Base-by-base conservation (phyloP, 192 early-diverging fungal species). In the Mortierella alpina region DNA sequence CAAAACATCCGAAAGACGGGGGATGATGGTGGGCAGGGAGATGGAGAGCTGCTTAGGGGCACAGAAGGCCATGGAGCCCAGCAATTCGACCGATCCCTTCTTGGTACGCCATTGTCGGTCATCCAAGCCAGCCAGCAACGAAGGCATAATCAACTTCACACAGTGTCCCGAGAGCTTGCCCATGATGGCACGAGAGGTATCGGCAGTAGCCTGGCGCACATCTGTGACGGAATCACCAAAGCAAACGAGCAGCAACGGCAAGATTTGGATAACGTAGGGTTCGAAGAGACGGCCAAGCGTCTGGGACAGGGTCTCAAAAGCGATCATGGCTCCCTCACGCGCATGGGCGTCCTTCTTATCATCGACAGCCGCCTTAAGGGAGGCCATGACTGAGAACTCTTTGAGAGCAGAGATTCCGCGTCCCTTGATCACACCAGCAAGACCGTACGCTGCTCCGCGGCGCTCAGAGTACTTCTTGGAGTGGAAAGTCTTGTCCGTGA, bases 71-170 rank as follows among this genome's bases (percentile, higher is more conserved):
- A 99, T 99, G 7, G 95, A 86, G 46, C 94, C 94, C 57, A 99
- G 86, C 17, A 99, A 90, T 83, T 99, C 97, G 51, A 99, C 94
- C 23, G 92, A 92, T 54, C 95, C 98, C 66, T 94, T 96, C 84
- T 99, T 99, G n/a, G 97, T 95, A 66, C 98, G 90, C 96, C 96
- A 99, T 72, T 93, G 92, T 75, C 93, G 86, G 70, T 96, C 94
- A 42, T 93, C 92, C 47, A 99, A 83, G n/a, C 94, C 98, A 23
- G 87, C 85, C 63, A 99, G 83, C 58, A 98, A 80, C 11, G 93
- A 90, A 5, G 98, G 98, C 79, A 99, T 82, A 54, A 99, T 92
- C 20, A 98, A 89, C 86, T 98, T 98, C 55, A 99, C 97, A 88
- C 95, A 96, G 81, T 99, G 96, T 13, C 92, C 95, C 55, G 93